Evolutionary conservation across 164 flowering plant species (phyloP).

Genomic region (Taxillus chinensis): DNA sequence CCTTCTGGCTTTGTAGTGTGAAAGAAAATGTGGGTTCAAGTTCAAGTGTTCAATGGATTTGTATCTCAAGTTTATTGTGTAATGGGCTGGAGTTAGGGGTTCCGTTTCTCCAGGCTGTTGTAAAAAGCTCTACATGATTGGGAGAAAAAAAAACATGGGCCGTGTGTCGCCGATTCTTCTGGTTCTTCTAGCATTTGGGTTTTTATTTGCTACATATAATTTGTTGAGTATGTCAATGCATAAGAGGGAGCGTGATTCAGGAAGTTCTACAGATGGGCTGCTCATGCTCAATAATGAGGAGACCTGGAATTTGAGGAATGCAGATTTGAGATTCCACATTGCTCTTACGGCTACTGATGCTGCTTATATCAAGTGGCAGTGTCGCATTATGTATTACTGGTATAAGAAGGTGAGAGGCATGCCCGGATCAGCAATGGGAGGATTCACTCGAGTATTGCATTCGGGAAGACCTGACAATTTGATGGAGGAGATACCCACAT

Average conservation of each 20-base stretch:
- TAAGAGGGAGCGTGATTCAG: conserved; percentile 15
- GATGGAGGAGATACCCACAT: not conserved
- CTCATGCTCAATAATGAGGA: too few relatives aligned
- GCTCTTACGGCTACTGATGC: not conserved
- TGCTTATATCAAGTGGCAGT: not conserved
- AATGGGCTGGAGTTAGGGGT: not conserved
- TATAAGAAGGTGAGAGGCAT: not conserved
- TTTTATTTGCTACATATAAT: conserved; percentile 54
- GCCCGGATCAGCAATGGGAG: not conserved
- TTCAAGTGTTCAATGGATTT: too few relatives aligned
- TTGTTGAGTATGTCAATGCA: conserved; percentile 38
- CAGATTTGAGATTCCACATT: not conserved
- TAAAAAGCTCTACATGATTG: conserved; percentile 17
- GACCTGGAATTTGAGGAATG: too few relatives aligned
- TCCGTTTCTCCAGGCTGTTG: not conserved
- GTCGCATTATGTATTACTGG: not conserved
- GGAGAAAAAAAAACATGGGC: conserved; percentile 37
- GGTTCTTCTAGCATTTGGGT: conserved; percentile 37
- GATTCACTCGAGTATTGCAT: not conserved
- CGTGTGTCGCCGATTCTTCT: conserved; percentile 36
- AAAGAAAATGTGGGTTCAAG: too few relatives aligned
- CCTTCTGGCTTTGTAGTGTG: too few relatives aligned
- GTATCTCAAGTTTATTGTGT: too few relatives aligned
- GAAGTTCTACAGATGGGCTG: conserved; percentile 13
- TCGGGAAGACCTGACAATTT: not conserved